These are phyloP conservation scores for Rhodofomes roseus DNA, from an alignment of 1,284 basidiomycete species.

Conservation along the genomic window DNA sequence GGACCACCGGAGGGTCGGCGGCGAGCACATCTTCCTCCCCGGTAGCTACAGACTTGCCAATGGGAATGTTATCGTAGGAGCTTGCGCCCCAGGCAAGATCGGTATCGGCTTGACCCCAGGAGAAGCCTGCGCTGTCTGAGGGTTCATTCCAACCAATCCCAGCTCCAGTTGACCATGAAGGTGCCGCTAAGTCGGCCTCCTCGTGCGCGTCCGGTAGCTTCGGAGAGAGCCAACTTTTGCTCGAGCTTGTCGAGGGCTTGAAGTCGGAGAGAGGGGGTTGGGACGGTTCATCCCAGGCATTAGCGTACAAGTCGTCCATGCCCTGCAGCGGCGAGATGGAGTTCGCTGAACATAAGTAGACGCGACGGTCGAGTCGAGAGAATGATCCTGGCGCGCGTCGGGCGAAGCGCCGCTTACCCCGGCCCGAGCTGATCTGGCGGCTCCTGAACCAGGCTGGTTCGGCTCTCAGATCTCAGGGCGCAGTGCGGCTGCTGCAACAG, in stretches of 20 bases:
- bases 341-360: not conserved
- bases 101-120: conserved; percentile 24
- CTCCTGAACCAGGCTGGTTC: not conserved
- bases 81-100: conserved; percentile 26
- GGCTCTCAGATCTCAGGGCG: not conserved
- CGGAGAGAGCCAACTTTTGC: conserved; percentile 25
- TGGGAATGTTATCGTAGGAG: conserved; percentile 36
- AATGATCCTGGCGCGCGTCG: no score
- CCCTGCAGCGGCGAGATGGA: not conserved
- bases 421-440: not conserved
- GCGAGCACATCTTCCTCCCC: conserved; percentile 10
- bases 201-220: conserved; percentile 27
- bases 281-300: conserved; percentile 54
- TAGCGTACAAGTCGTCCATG: conserved; percentile 70
- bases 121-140: conserved; percentile 31
- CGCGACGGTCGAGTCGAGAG: not conserved
- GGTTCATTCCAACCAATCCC: conserved; percentile 45
- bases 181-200: conserved; percentile 47
- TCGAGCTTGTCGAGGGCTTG: conserved; percentile 11
- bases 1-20: not conserved
- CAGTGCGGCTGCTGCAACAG: not conserved
- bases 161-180: conserved; percentile 50
- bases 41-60: conserved; percentile 20
- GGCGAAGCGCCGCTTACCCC: not conserved
- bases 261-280: conserved; percentile 18